Conservation (phyloP, 2,329 filamentous ascomycete species). For the Xylaria sp. region DNA sequence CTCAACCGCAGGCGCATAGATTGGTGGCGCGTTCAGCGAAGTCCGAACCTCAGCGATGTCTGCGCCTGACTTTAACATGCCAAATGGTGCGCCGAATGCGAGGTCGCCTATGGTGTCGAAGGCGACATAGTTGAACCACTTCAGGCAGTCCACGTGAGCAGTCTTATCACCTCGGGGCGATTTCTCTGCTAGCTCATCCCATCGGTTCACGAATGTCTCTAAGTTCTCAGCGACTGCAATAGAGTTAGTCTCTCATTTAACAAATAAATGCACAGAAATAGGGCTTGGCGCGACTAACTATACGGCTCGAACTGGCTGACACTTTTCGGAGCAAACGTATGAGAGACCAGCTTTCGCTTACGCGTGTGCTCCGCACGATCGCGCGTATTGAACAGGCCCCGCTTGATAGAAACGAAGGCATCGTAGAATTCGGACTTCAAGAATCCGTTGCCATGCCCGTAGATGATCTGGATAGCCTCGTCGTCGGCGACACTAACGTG, state of each 20-base stretch:
- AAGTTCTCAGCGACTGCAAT: slow-evolving; percentile 74
- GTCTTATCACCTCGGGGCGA: slow-evolving; percentile 60
- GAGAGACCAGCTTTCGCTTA: slow-evolving; percentile 88
- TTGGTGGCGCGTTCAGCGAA: slow-evolving; percentile 68
- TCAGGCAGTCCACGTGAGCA: slow-evolving; percentile 75
- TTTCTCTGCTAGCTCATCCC: slow-evolving; percentile 69
- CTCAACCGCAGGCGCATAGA: slow-evolving; percentile 82
- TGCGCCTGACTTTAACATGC: slow-evolving; percentile 80
- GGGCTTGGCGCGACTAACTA: slow-evolving; percentile 51
- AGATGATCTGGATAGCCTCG: slow-evolving; percentile 78
- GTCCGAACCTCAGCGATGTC: slow-evolving; percentile 79
- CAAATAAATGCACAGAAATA: not conserved
- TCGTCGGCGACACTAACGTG: slow-evolving; percentile 86
- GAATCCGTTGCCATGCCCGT: slow-evolving; percentile 82
- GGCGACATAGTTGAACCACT: slow-evolving; percentile 81
- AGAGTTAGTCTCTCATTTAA: slow-evolving; percentile 8
- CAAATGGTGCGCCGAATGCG: slow-evolving; percentile 81
- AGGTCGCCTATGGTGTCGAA: slow-evolving; percentile 65
- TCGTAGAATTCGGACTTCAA: slow-evolving; percentile 88
- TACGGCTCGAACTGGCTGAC: slow-evolving; percentile 89
- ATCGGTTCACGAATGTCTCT: slow-evolving; percentile 75
- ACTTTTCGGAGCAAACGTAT: slow-evolving; percentile 86
- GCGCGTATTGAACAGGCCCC: slow-evolving; percentile 90
- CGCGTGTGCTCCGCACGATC: slow-evolving; percentile 83
- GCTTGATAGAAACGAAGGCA: slow-evolving; percentile 86